Conservation (phyloP, 2,329 filamentous ascomycete genomes). For the Neopestalotiopsis sp. region DNA sequence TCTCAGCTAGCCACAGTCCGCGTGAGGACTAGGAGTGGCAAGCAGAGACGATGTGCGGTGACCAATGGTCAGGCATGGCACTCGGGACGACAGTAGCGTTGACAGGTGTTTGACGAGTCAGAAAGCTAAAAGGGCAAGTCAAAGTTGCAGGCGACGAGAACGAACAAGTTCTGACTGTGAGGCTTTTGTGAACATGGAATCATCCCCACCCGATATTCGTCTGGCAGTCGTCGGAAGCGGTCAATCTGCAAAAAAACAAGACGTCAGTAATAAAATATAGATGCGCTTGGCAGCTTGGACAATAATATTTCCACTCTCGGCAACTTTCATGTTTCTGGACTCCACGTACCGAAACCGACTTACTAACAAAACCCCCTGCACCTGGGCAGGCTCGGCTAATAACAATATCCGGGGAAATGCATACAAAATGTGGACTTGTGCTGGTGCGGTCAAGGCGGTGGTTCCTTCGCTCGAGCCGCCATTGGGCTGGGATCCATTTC, state of each 20-base stretch:
- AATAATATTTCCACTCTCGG: too few species aligned
- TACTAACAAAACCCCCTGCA: background rate
- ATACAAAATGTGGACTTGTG: background rate
- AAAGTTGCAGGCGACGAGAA: background rate
- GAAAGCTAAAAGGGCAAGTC: background rate
- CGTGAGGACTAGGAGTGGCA: background rate
- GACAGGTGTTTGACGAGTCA: background rate
- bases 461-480: background rate
- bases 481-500: background rate
- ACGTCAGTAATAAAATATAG: too few species aligned
- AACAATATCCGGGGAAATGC: constrained; percentile 12
- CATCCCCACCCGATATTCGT: too few species aligned
- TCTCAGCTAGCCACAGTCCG: constrained; percentile 9
- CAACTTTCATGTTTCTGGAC: too few species aligned
- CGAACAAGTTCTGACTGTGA: too few species aligned
- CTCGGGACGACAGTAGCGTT: background rate
- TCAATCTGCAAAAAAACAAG: too few species aligned
- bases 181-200: too few species aligned
- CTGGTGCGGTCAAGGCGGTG: background rate
- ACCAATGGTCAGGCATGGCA: background rate
- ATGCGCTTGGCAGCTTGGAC: too few species aligned
- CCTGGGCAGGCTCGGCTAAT: background rate
- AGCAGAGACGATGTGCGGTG: background rate
- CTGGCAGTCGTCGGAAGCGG: too few species aligned
- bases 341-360: background rate